phyloP scores from a whole-genome alignment of 176 grass and related monocot species.

The Dendrocalamus sinicus region DNA sequence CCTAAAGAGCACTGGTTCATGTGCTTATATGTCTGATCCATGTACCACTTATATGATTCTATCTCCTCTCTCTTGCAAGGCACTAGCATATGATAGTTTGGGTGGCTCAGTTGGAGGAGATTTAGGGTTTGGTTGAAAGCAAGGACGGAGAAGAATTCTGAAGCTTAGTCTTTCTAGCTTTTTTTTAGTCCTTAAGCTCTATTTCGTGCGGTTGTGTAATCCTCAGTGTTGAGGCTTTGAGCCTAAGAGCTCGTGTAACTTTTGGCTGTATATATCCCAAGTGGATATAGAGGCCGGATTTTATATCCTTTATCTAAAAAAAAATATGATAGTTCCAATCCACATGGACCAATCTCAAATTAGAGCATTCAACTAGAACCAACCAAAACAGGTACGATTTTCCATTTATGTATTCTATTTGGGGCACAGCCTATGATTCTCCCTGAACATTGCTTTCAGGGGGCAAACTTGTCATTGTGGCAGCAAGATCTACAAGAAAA shows the following conservation, averaged over 20 bases:
- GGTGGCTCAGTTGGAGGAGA: too few relatives aligned
- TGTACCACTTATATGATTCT: not conserved
- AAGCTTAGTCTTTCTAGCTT: too few relatives aligned
- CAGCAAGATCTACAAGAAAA: slow-evolving; percentile 35
- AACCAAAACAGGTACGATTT: not conserved
- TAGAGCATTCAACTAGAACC: not conserved
- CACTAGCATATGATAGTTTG: not conserved
- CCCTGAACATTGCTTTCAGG: slow-evolving; percentile 22
- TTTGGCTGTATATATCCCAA: too few relatives aligned
- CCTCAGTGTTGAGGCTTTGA: too few relatives aligned
- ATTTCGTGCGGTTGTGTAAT: too few relatives aligned
- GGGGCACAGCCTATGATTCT: slow-evolving; percentile 16
- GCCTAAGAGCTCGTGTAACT: too few relatives aligned
- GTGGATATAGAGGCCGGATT: too few relatives aligned
- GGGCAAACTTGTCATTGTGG: slow-evolving; percentile 4
- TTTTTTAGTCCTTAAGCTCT: too few relatives aligned
- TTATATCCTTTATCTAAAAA: too few relatives aligned
- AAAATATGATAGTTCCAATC: not conserved
- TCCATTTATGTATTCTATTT: not conserved
- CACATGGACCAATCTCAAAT: not conserved
- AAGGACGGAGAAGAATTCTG: too few relatives aligned
- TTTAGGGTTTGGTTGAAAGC: too few relatives aligned
- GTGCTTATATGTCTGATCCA: not conserved
- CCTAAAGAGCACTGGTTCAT: slow-evolving; percentile 8
- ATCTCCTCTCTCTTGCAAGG: not conserved